Evolutionary conservation across 192 early-diverging fungal genomes (phyloP).

Genomic region (Geosiphon pyriformis): DNA sequence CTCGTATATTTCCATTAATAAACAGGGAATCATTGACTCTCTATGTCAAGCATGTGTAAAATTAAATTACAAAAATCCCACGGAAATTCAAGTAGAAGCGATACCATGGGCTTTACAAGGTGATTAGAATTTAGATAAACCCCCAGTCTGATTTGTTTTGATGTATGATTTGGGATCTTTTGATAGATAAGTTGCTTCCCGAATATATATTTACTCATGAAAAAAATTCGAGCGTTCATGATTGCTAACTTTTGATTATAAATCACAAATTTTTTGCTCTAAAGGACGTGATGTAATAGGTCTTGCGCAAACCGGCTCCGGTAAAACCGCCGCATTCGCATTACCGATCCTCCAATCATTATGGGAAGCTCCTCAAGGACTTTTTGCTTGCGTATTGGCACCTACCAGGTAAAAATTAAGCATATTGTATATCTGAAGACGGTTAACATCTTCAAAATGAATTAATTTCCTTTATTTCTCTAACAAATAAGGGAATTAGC

Average conservation of each 20-base stretch:
- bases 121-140: slow-evolving; percentile 5
- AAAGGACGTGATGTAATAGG: slow-evolving; percentile 86
- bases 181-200: not conserved
- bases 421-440: not conserved
- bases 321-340: slow-evolving; percentile 84
- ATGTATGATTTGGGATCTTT: not conserved
- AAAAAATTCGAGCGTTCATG: not conserved
- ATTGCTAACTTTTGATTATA: no score
- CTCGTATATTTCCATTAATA: not conserved
- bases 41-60: slow-evolving; percentile 86
- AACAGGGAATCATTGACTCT: slow-evolving; percentile 78
- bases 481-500: slow-evolving; percentile 72
- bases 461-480: not conserved
- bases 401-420: slow-evolving; percentile 79
- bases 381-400: slow-evolving; percentile 95
- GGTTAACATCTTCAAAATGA: not conserved
- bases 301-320: slow-evolving; percentile 95
- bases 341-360: slow-evolving; percentile 79
- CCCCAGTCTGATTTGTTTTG: not conserved
- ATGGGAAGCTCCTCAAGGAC: slow-evolving; percentile 81
- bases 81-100: slow-evolving; percentile 86
- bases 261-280: not conserved
- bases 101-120: slow-evolving; percentile 88
- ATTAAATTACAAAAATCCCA: slow-evolving; percentile 81
- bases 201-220: not conserved